These are phyloP conservation scores for Stropharia rugosoannulata DNA, from an alignment of 768 basidiomycete genomes.

Conservation along the genomic window DNA sequence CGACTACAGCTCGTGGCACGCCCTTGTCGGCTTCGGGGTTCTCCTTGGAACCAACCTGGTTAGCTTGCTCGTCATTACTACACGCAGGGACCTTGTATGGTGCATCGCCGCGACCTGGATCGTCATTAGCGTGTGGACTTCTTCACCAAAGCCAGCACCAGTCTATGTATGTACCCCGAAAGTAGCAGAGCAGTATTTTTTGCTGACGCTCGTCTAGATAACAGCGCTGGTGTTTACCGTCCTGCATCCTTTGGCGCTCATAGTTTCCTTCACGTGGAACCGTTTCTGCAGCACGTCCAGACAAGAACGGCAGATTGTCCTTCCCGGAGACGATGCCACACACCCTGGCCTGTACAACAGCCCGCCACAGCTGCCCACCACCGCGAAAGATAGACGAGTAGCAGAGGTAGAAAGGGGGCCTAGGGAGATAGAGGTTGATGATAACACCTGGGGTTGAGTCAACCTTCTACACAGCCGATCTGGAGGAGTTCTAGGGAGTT, in stretches of 20 bases:
- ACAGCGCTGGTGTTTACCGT: slow-evolving; percentile 63
- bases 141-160: slow-evolving; percentile 58
- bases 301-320: slow-evolving; percentile 10
- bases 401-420: slow-evolving; percentile 23
- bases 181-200: background rate
- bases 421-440: slow-evolving; percentile 36
- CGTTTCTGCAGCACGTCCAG: slow-evolving; percentile 24
- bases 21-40: slow-evolving; percentile 74
- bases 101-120: slow-evolving; percentile 75
- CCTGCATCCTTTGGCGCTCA: slow-evolving; percentile 60
- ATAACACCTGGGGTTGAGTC: slow-evolving; percentile 21
- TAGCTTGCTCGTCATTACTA: slow-evolving; percentile 52
- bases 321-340: slow-evolving; percentile 21
- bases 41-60: slow-evolving; percentile 63
- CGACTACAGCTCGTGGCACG: slow-evolving; percentile 54
- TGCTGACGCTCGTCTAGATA: slow-evolving; percentile 36
- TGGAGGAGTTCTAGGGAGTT: background rate
- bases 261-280: slow-evolving; percentile 43
- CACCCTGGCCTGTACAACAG: slow-evolving; percentile 20
- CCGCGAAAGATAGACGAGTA: background rate
- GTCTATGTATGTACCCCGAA: slow-evolving; percentile 52
- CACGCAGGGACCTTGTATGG: slow-evolving; percentile 72
- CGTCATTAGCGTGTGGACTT: slow-evolving; percentile 61
- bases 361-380: background rate
- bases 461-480: background rate